phyloP scores from a whole-genome alignment of 2,329 filamentous ascomycete species.

The Talaromyces sp. region DNA sequence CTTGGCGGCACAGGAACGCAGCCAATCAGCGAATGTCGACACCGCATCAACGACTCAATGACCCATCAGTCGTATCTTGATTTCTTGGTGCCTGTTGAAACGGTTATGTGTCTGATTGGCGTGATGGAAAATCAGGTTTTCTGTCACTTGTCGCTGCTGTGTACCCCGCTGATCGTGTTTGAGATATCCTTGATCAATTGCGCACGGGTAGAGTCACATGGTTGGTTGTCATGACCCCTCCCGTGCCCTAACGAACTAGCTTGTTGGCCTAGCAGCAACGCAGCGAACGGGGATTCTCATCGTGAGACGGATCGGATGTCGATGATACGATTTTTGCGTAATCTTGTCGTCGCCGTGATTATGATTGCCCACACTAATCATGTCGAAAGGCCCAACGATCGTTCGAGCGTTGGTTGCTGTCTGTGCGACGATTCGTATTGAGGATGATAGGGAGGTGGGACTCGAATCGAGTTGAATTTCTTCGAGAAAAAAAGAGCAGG shows the following conservation, averaged over 20 bases:
- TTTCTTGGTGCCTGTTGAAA: background rate
- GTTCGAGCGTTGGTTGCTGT: background rate
- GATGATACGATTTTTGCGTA: background rate
- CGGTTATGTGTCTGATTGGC: background rate
- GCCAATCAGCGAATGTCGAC: background rate
- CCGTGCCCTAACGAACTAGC: constrained; percentile 1
- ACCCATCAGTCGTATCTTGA: background rate
- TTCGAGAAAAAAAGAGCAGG: background rate
- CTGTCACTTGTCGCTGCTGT: background rate
- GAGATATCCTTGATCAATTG: background rate
- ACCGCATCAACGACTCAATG: background rate
- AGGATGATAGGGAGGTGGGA: background rate
- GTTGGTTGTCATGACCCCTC: constrained; percentile 5
- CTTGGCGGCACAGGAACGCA: constrained; percentile 9
- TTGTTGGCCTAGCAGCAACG: no score
- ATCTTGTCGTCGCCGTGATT: background rate
- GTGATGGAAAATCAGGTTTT: background rate
- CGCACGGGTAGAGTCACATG: constrained; percentile 1
- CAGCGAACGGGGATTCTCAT: background rate
- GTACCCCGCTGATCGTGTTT: constrained; percentile 3
- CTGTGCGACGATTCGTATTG: background rate
- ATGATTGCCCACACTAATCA: background rate
- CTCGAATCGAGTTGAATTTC: background rate
- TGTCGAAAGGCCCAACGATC: background rate
- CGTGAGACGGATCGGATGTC: background rate